Evolutionary conservation across 148 eudicot genomes (phyloP), one percentile per base, ranked within the genome.

Genomic region (Fagopyrum homotropicum): DNA sequence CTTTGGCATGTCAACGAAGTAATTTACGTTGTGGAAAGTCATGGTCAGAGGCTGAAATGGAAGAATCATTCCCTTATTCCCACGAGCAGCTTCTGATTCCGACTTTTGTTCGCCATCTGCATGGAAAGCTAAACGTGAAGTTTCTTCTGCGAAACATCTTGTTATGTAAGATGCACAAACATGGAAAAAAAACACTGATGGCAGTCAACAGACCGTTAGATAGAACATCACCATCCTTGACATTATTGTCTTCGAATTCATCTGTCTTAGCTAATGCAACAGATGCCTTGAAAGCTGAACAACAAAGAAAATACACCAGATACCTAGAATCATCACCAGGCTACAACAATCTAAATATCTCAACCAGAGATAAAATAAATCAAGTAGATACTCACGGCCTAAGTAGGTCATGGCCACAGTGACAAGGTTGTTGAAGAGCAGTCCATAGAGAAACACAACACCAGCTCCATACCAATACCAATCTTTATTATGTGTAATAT

Each of bases 1-100:
- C 93, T 84, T 79, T 72, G 98, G 98, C 97, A 94, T 90, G 86
- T 92, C 98, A 75, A 94, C 96, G 69, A 75, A 94, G 85, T 94
- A 94, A 51, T 80, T 89, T 77, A 94, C 87, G 70, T 92, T 85
- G 80, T 90, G 89, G 77, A 94, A 94, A 72, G 97, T 89, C 92
- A 94, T 90, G 46, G 88, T 80, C 68, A 94, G 75, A 49, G 97
- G 96, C 82, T 88, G 79, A 85, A 94, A 94, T 72, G 98, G 97
- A 45, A 94, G 98, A 84, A 90, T 90, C 98, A 94, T 94, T 75
- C 98, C 97, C 75, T 77, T 89, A 77, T 77, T 86, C 78, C 75
- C 84, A n/a, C 45, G 77, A 46, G n/a, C 57, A 16, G 68, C 7
- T 51, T 52, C 60, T 73, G 63, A 30, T 9, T 51, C 61, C 1